Evolutionary conservation across 140 eudicot genomes (phyloP).

Genomic region (Oenanthe javanica): DNA sequence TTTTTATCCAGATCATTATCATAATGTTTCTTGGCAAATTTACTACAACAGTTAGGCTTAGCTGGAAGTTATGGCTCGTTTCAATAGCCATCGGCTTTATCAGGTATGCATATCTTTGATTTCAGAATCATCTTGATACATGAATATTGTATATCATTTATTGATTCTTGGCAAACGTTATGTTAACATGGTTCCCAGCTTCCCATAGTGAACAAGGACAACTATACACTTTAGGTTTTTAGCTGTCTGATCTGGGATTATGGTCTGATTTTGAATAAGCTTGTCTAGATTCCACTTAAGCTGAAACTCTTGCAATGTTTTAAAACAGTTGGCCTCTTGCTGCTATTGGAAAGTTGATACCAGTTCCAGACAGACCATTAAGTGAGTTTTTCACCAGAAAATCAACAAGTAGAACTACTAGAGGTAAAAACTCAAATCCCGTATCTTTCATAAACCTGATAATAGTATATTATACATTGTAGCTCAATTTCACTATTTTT

Average conservation of each 20-base stretch:
- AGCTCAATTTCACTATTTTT: background rate
- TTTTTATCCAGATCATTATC: slow-evolving; percentile 41
- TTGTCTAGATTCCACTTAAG: background rate
- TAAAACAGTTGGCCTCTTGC: slow-evolving; percentile 90
- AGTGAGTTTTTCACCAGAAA: slow-evolving; percentile 36
- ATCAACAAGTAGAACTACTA: background rate
- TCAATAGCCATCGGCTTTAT: slow-evolving; percentile 54
- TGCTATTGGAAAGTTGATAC: slow-evolving; percentile 63
- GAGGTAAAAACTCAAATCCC: slow-evolving; percentile 4
- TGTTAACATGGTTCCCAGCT: background rate
- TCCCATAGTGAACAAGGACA: background rate
- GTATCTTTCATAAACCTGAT: background rate
- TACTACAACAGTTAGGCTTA: slow-evolving; percentile 57
- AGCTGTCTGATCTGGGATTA: background rate
- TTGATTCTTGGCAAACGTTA: background rate
- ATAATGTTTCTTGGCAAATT: slow-evolving; percentile 83
- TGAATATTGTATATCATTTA: background rate
- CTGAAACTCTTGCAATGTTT: background rate
- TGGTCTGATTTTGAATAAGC: background rate
- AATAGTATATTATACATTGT: background rate
- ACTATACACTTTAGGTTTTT: background rate
- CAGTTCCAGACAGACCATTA: slow-evolving; percentile 65
- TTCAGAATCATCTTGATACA: background rate
- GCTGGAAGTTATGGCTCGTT: slow-evolving; percentile 86
- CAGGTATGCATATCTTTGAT: slow-evolving; percentile 40